These are phyloP conservation scores for Penicillium pulvis DNA, from an alignment of 495 filamentous ascomycete species.

Conservation along the genomic window DNA sequence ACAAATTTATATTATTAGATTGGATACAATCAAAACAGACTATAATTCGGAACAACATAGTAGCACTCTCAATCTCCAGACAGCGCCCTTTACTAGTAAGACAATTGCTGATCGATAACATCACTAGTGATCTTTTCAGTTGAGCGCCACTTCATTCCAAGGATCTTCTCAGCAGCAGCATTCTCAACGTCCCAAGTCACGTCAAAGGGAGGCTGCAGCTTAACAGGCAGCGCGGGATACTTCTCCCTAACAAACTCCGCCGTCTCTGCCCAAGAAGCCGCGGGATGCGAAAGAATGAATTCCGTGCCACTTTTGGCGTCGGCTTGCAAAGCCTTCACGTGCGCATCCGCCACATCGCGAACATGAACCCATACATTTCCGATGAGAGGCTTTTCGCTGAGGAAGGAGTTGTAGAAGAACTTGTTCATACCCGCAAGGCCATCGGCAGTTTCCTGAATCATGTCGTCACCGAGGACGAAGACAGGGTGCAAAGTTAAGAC, in stretches of 20 bases:
- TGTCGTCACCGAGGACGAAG: slow-evolving; percentile 21
- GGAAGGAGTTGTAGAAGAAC: slow-evolving; percentile 9
- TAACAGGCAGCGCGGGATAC: slow-evolving; percentile 28
- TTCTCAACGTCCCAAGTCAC: slow-evolving; percentile 49
- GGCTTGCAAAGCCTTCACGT: slow-evolving; percentile 18
- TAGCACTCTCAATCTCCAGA: too few relatives aligned
- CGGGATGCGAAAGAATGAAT: slow-evolving; percentile 23
- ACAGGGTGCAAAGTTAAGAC: slow-evolving; percentile 21
- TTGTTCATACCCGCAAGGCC: slow-evolving; percentile 18
- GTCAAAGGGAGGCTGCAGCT: slow-evolving; percentile 25
- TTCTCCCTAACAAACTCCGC: slow-evolving; percentile 24
- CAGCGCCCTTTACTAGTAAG: slow-evolving; percentile 19
- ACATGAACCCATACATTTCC: slow-evolving; percentile 21
- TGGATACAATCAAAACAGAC: too few relatives aligned
- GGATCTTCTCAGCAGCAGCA: slow-evolving; percentile 48
- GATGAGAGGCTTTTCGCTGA: slow-evolving; percentile 6
- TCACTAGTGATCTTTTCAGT: slow-evolving; percentile 29
- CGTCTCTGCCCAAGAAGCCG: slow-evolving; percentile 29
- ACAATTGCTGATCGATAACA: slow-evolving; percentile 37
- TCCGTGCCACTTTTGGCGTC: slow-evolving; percentile 12
- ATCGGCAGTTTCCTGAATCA: slow-evolving; percentile 12
- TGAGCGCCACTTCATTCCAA: slow-evolving; percentile 31
- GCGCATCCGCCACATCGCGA: slow-evolving; percentile 22
- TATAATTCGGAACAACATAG: slow-evolving; percentile 20
- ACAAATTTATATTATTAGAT: neutral